Conservation (phyloP, 1,284 basidiomycete species). For the Malassezia equina region DNA sequence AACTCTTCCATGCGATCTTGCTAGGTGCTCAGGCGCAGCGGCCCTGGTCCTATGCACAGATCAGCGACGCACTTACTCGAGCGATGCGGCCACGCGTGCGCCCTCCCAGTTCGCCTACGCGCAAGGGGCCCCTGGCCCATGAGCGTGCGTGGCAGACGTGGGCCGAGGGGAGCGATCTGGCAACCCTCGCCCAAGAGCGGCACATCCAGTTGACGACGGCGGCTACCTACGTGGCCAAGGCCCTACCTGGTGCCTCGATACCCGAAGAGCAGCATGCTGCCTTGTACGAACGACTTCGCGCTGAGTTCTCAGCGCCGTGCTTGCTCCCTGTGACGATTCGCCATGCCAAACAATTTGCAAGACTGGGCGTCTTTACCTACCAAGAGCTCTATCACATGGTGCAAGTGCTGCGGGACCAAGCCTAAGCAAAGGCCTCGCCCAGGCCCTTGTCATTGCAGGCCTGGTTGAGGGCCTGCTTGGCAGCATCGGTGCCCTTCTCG, state of each 20-base stretch:
- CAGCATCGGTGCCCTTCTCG: conserved; percentile 37
- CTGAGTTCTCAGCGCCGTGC: neutral
- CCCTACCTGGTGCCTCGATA: conserved; percentile 7
- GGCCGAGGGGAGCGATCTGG: conserved; percentile 15
- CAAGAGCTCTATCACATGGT: conserved; percentile 4
- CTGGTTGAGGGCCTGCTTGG: conserved; percentile 52
- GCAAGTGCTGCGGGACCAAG: neutral
- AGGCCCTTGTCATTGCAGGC: conserved; percentile 50
- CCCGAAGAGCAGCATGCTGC: neutral
- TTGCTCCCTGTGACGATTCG: neutral
- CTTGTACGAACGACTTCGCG: conserved; percentile 5
- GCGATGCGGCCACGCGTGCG: neutral
- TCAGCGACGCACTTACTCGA: neutral
- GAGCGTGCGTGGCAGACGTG: conserved; percentile 18
- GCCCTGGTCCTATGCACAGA: neutral
- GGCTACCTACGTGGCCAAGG: conserved; percentile 16
- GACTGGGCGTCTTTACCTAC: conserved; percentile 5
- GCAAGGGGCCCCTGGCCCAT: conserved; percentile 15
- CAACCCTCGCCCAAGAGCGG: conserved; percentile 8
- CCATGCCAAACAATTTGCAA: neutral
- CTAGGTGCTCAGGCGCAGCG: neutral
- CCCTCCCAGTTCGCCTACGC: neutral
- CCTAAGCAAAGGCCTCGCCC: conserved; percentile 35
- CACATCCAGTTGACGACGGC: conserved; percentile 18
- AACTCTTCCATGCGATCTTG: conserved; percentile 22